Base-by-base conservation (phyloP, 169 alveolate genomes). In the Plasmodium blacklocki region DNA sequence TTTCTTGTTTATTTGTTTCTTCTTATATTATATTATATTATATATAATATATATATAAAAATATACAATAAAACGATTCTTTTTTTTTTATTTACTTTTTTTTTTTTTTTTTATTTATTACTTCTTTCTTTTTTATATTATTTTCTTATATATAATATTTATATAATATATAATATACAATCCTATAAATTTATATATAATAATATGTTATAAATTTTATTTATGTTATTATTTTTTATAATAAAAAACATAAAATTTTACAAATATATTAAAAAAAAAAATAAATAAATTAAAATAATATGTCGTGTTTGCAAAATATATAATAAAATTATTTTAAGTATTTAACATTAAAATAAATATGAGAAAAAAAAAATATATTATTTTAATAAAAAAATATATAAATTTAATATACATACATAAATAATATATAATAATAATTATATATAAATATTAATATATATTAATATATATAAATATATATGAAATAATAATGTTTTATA, bases 231-330 rank as follows among this genome's bases (percentile, higher is more conserved):
- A 18, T 18, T 60, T 18, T 60, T 59, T 66, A 66, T 23, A n/a
- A 14, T 39, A 66, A 29, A 32, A 66, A 60, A n/a, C 50, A 66
- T 66, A 39, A 66, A 32, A 29, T 32, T 66, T 66, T 66, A 66
- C 74, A 66, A 66, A 66, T 66, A 64, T 26, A n/a, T n/a, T 26
- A 26, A 26, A 2, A 39, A 39, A 39, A 39, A 39, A 5, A 39
- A 39, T n/a, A 39, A 66, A 66, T 39, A 66, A 66, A 32, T 66
- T 18, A 26, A 18, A 12, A 32, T 39, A 26, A 29, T 26, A 18
- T 66, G 43, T 26, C 15, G 32, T 18, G 43, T 14, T 54, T 39
- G 74, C 43, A 66, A 66, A 66, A 66, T 39, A 39, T 9, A 66
- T 14, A 66, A n/a, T n/a, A 29, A 66, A 5, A 66, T 29, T 39